Evolutionary conservation across 2,329 filamentous ascomycete species (phyloP).

Genomic region (Aspergillus pseudoterreus): DNA sequence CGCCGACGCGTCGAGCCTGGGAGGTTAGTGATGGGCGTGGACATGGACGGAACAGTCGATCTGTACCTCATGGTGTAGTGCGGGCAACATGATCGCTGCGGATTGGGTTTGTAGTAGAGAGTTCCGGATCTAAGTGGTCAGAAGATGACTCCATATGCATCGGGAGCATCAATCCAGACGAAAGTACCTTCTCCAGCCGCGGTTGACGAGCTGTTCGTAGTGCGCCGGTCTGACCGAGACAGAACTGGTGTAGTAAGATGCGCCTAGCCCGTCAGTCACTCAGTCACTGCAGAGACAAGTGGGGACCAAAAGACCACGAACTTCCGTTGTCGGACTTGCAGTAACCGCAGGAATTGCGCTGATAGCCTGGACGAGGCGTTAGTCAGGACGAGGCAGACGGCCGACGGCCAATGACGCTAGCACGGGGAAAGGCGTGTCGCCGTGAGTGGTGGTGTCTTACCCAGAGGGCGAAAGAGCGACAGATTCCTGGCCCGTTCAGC

Average conservation of each 20-base stretch:
- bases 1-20: slow-evolving; percentile 40
- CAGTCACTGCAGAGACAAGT: background rate
- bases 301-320: slow-evolving; percentile 23
- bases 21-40: background rate
- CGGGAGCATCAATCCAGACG: background rate
- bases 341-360: slow-evolving; percentile 47
- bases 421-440: slow-evolving; percentile 27
- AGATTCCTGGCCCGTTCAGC: slow-evolving; percentile 40
- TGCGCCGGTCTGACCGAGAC: slow-evolving; percentile 42
- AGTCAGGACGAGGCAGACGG: slow-evolving; percentile 6
- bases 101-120: slow-evolving; percentile 52
- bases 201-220: slow-evolving; percentile 47
- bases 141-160: background rate
- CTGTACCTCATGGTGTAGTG: slow-evolving; percentile 59
- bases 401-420: slow-evolving; percentile 28
- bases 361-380: slow-evolving; percentile 37
- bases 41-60: background rate
- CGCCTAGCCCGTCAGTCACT: slow-evolving; percentile 29
- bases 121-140: slow-evolving; percentile 40
- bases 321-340: slow-evolving; percentile 45
- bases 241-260: slow-evolving; percentile 46
- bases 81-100: slow-evolving; percentile 79
- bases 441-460: slow-evolving; percentile 41
- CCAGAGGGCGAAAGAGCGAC: slow-evolving; percentile 44
- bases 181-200: slow-evolving; percentile 47